These are phyloP conservation scores for Skeletonema potamos DNA, from an alignment of 108 stramenopile genomes.

Conservation along the genomic window DNA sequence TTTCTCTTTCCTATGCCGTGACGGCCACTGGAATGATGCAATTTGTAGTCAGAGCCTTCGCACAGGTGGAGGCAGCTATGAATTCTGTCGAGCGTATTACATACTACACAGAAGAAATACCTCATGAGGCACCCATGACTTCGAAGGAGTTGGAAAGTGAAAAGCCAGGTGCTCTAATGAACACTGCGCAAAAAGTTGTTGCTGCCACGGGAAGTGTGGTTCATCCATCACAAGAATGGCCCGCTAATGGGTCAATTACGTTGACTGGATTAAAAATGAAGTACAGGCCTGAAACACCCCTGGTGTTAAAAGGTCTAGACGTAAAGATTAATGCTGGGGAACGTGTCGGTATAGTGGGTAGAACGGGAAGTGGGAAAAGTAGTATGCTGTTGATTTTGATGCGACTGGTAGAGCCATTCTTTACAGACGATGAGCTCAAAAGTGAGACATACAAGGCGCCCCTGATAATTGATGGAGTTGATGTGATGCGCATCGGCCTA, in stretches of 20 bases:
- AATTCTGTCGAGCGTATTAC: constrained; percentile 86
- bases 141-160: constrained; percentile 51
- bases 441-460: constrained; percentile 49
- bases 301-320: constrained; percentile 86
- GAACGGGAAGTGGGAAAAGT: constrained; percentile 76
- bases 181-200: constrained; percentile 43
- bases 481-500: constrained; percentile 82
- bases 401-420: constrained; percentile 83
- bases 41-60: constrained; percentile 78
- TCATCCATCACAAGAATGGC: constrained; percentile 64
- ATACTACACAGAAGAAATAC: constrained; percentile 72
- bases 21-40: constrained; percentile 81
- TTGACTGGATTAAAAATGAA: constrained; percentile 77
- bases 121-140: constrained; percentile 70
- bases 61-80: constrained; percentile 90
- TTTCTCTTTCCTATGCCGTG: constrained; percentile 85
- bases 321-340: constrained; percentile 81
- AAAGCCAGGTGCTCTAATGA: constrained; percentile 28
- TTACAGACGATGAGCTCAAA: constrained; percentile 22
- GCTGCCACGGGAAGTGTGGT: constrained; percentile 56
- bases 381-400: constrained; percentile 77
- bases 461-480: constrained; percentile 88
- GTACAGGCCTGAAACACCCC: constrained; percentile 77
- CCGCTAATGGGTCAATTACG: constrained; percentile 69
- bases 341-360: constrained; percentile 88